Evolutionary conservation across 164 flowering plant genomes (phyloP).

Genomic region (Magnolia sinica): DNA sequence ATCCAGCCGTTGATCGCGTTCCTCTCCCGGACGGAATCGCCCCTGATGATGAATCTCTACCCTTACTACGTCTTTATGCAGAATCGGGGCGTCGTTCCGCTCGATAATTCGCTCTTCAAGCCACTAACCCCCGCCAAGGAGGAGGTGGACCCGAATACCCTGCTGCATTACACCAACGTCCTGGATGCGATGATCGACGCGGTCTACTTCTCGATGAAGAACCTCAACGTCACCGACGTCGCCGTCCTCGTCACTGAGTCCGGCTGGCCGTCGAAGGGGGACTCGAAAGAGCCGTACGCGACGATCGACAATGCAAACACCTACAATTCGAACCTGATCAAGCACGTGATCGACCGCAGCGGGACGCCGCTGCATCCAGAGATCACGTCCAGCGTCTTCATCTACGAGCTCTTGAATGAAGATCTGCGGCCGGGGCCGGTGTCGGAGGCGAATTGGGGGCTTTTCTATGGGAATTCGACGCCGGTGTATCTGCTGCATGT

Average conservation of each 20-base stretch:
- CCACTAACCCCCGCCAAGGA: slow-evolving; percentile 84
- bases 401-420: slow-evolving; percentile 91
- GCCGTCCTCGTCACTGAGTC: slow-evolving; percentile 75
- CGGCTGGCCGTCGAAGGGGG: slow-evolving; percentile 94
- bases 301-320: slow-evolving; percentile 81
- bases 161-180: slow-evolving; percentile 90
- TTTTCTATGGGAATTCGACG: slow-evolving; percentile 70
- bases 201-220: slow-evolving; percentile 78
- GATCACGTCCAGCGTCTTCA: slow-evolving; percentile 70
- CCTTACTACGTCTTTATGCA: slow-evolving; percentile 98
- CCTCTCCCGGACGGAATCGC: slow-evolving; percentile 61
- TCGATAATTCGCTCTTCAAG: slow-evolving; percentile 73
- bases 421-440: slow-evolving; percentile 72
- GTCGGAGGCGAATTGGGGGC: slow-evolving; percentile 91
- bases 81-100: slow-evolving; percentile 87
- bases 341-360: slow-evolving; percentile 56
- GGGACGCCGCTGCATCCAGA: slow-evolving; percentile 94
- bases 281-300: slow-evolving; percentile 70
- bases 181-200: slow-evolving; percentile 93
- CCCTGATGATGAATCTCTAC: slow-evolving; percentile 90
- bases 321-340: slow-evolving; percentile 82
- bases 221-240: slow-evolving; percentile 72
- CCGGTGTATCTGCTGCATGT: slow-evolving; percentile 84
- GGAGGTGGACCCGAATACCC: slow-evolving; percentile 92
- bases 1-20: slow-evolving; percentile 63